A percentile compares a stretch with the other conserved stretches of the same genome.
Evolutionary conservation across 1,139 yeast species (phyloP).

Genomic region (Yamadazyma kanchanaburiensis): DNA sequence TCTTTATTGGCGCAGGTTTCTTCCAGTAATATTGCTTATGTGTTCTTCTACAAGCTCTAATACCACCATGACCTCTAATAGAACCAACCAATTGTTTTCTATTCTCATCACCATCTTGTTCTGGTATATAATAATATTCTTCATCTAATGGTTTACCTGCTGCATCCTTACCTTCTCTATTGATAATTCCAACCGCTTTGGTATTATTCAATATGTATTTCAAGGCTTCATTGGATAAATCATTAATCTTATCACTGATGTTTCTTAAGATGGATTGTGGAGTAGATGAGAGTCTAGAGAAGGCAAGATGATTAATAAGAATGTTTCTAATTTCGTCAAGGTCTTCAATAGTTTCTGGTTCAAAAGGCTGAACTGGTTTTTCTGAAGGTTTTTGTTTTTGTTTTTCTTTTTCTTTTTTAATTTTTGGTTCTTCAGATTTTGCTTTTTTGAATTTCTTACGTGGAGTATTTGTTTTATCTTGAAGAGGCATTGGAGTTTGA

Average conservation of each 20-base stretch:
- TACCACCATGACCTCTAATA: conserved; percentile 75
- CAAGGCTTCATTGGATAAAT: conserved; percentile 43
- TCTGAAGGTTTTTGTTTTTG: neutral
- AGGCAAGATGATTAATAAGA: conserved; percentile 81
- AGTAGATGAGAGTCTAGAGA: conserved; percentile 81
- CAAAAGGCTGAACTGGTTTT: neutral
- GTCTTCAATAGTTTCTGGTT: conserved; percentile 25
- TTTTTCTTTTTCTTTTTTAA: neutral
- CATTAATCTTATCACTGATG: conserved; percentile 49
- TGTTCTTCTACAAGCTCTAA: conserved; percentile 86
- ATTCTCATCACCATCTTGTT: conserved; percentile 67
- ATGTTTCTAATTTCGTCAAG: conserved; percentile 57
- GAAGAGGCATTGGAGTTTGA: conserved; percentile 22
- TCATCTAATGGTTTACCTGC: conserved; percentile 93
- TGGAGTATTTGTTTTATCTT: conserved; percentile 10
- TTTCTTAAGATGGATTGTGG: conserved; percentile 69
- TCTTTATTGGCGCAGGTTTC: conserved; percentile 57
- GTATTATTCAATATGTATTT: conserved; percentile 49
- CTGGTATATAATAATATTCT: conserved; percentile 88
- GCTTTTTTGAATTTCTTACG: conserved; percentile 7
- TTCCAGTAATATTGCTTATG: conserved; percentile 93
- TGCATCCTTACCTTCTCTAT: conserved; percentile 90
- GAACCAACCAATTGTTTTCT: conserved; percentile 70
- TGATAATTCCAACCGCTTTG: conserved; percentile 74
- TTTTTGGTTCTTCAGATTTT: conserved; percentile 4